A percentile compares a stretch with the other conserved stretches of the same genome.
phyloP scores from a whole-genome alignment of 176 grass and related monocot species.

The Leersia perrieri region DNA sequence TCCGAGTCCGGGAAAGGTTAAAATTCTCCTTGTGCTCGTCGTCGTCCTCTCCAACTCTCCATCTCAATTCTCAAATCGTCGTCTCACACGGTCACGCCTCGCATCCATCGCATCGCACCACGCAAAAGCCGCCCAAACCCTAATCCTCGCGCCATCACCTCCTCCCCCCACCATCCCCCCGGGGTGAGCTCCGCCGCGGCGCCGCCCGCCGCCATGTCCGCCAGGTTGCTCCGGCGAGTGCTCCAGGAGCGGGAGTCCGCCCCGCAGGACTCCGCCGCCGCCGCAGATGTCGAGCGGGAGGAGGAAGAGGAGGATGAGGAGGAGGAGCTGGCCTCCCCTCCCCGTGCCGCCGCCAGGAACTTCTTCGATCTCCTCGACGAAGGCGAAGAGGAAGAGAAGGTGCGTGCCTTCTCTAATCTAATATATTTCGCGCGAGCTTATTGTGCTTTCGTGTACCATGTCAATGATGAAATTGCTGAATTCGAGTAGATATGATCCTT shows the following conservation, averaged over 20 bases:
- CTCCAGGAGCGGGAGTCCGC: constrained; percentile 71
- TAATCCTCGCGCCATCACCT: constrained; percentile 21
- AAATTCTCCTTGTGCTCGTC: background rate
- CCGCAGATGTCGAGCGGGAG: constrained; percentile 20
- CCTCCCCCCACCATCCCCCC: no score
- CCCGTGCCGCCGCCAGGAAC: constrained; percentile 47
- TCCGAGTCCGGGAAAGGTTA: background rate
- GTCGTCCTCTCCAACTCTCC: constrained; percentile 1
- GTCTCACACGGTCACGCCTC: background rate
- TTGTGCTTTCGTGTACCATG: background rate
- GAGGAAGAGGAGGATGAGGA: constrained; percentile 35
- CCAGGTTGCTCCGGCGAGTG: constrained; percentile 62
- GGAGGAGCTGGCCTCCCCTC: constrained; percentile 19
- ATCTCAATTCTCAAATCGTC: constrained; percentile 15
- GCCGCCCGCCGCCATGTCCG: constrained; percentile 74
- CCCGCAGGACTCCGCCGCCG: constrained; percentile 28
- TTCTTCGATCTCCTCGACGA: constrained; percentile 82
- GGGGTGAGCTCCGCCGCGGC: background rate
- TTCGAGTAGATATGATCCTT: background rate
- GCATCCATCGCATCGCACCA: background rate
- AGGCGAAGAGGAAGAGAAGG: constrained; percentile 40
- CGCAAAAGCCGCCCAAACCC: constrained; percentile 43
- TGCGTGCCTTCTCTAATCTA: background rate
- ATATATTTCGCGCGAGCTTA: background rate
- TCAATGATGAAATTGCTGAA: background rate